Evolutionary conservation across 345 rosid genomes (phyloP).

Genomic region (Gossypium turneri): DNA sequence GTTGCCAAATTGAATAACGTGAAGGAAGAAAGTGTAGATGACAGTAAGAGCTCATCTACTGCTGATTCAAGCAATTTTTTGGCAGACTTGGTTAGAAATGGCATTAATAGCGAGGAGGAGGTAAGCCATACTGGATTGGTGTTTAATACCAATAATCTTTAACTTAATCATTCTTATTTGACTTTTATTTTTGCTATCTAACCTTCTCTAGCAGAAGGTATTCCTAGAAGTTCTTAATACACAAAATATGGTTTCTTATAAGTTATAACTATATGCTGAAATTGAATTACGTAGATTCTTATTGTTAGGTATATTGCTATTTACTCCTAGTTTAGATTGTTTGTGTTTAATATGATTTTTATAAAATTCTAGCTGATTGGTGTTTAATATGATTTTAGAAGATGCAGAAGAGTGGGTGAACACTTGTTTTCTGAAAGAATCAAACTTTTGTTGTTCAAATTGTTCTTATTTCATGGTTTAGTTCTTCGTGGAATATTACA

Average conservation of each 20-base stretch:
- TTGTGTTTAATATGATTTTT: not conserved
- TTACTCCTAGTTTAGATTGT: not conserved
- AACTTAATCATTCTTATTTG: not conserved
- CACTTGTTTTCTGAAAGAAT: not conserved
- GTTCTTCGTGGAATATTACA: not conserved
- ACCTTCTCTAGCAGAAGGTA: not conserved
- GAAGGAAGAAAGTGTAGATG: constrained; percentile 54
- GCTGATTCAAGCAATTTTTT: constrained; percentile 40
- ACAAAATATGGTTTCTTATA: not conserved
- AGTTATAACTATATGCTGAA: not conserved
- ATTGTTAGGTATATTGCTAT: not conserved
- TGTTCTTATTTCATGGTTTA: not conserved
- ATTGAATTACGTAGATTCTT: not conserved
- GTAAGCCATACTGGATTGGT: constrained; percentile 33
- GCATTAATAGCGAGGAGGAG: constrained; percentile 37
- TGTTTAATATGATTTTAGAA: too few species aligned
- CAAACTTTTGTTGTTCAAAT: not conserved
- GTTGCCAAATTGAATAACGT: constrained; percentile 42
- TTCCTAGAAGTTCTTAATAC: constrained; percentile 2
- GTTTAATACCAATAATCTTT: not conserved
- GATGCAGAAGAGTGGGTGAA: not conserved
- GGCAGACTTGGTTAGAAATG: constrained; percentile 37
- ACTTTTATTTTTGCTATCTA: not conserved
- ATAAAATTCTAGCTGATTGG: not conserved
- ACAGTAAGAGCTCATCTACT: constrained; percentile 43